Evolutionary conservation across 2,329 filamentous ascomycete genomes (phyloP).

Genomic region (Nigrospora osmanthi): DNA sequence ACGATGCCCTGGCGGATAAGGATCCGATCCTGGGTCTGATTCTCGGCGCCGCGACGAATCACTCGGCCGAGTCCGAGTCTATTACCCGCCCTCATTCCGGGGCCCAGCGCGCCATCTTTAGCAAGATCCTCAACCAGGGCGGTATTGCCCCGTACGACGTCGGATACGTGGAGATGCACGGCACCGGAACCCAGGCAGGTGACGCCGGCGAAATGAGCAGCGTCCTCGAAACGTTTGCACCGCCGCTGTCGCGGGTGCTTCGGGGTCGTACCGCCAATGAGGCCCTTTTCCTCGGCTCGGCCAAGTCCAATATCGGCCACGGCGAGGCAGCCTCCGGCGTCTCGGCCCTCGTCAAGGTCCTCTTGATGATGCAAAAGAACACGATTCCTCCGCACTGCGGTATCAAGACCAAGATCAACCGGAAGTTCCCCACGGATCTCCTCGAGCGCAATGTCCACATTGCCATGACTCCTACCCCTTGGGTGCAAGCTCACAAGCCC

Average conservation of each 20-base stretch:
- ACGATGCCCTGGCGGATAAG: conserved; percentile 9
- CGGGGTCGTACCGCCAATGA: conserved; percentile 29
- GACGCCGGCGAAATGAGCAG: conserved; percentile 59
- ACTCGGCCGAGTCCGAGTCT: conserved; percentile 52
- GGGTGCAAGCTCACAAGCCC: conserved; percentile 17
- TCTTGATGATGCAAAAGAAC: conserved; percentile 14
- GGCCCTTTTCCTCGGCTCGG: conserved; percentile 34
- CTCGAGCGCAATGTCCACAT: conserved; percentile 30
- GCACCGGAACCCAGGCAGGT: conserved; percentile 63
- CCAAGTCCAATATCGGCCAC: conserved; percentile 40
- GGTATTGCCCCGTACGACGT: conserved; percentile 46
- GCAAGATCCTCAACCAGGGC: conserved; percentile 46
- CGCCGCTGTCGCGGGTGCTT: conserved; percentile 22
- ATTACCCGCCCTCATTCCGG: conserved; percentile 56
- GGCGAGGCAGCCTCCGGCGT: conserved; percentile 29
- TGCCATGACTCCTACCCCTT: conserved; percentile 24
- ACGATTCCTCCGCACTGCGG: conserved; percentile 38
- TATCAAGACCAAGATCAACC: conserved; percentile 38
- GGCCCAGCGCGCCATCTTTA: conserved; percentile 27
- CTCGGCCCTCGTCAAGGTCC: conserved; percentile 9
- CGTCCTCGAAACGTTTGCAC: conserved; percentile 52
- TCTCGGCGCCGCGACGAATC: conserved; percentile 51
- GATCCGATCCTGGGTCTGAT: conserved; percentile 46
- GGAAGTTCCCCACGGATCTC: conserved; percentile 31
- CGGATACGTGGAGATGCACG: conserved; percentile 61